These are phyloP conservation scores for Micractinium conductrix DNA, from an alignment of 139 green algal genomes.

Conservation along the genomic window DNA sequence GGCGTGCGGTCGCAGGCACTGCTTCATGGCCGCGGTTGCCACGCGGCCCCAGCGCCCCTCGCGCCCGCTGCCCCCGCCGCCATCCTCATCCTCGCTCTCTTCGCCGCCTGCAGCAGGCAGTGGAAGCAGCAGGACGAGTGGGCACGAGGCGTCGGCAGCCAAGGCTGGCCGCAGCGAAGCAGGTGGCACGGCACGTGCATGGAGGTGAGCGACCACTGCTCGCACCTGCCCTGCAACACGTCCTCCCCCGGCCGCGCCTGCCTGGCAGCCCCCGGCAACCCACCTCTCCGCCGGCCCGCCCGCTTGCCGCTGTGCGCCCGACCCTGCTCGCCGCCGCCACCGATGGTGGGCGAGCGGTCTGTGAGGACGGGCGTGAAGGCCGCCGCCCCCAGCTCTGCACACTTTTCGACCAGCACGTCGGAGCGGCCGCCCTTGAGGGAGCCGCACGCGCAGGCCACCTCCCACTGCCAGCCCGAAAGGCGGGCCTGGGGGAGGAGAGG, in stretches of 20 bases:
- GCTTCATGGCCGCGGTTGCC: constrained; percentile 85
- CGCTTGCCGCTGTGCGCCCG: not conserved
- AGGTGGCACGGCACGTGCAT: too few species aligned
- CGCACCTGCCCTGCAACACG: too few species aligned
- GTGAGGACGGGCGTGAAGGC: constrained; percentile 81
- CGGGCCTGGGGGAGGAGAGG: not conserved
- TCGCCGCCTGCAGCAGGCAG: not conserved
- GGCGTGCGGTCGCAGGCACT: constrained; percentile 75
- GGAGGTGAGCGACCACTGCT: too few species aligned
- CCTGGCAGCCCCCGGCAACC: not conserved
- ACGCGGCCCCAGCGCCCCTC: constrained; percentile 73
- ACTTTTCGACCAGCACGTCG: constrained; percentile 94
- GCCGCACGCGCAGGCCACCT: constrained; percentile 72
- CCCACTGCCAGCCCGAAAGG: constrained; percentile 12
- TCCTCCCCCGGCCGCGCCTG: too few species aligned
- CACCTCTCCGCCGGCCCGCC: not conserved
- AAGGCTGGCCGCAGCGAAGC: too few species aligned
- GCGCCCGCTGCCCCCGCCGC: constrained; percentile 22
- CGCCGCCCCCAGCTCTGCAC: constrained; percentile 82
- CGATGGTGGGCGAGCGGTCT: constrained; percentile 58
- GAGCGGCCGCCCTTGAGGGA: constrained; percentile 83
- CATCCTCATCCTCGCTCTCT: constrained; percentile 12
- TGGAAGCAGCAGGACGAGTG: too few species aligned
- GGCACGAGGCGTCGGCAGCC: too few species aligned
- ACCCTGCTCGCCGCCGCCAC: constrained; percentile 8